Base-by-base conservation (phyloP, 306 rosid genomes). In the Corylus avellana region DNA sequence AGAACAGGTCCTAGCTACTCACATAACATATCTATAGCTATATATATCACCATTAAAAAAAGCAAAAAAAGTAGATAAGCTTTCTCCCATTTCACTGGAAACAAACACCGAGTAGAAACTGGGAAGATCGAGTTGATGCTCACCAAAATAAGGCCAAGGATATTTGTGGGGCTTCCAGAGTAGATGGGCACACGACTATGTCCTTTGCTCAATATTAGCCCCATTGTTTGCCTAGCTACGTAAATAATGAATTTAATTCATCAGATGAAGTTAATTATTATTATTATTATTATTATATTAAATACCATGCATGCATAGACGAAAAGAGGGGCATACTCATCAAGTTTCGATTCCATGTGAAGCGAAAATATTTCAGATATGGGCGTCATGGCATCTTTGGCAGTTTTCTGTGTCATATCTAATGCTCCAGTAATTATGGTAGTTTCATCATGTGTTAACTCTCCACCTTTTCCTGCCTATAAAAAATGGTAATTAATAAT, bases 401-500 rank as follows among this genome's bases (percentile, higher is more conserved):
- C 96, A 71, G 88, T 90, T 84, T 93, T 93, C 71, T 78, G 83
- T 66, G 94, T 88, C 90, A 93, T 83, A 77, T 92, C 97, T 79
- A 94, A 77, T 59, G 97, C 97, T 74, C 98, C 96, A 51, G 86
- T 74, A 73, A 94, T 94, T 66, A 93, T 90, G 20, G 76, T 81
- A 56, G 93, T 89, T 86, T 92, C 98, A 76, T 86, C 87, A 75
- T 78, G 87, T 3, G 94, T 85, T 69, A 93, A 81, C 13, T 93
- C 97, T 83, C 97, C 97, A 51, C 98, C 98, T 81, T 88, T 93
- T 75, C 97, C 95, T 57, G 97, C 96, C 97, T 93, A 80, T 1
- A 79, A 78, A 55, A 37, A 16, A 39, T 16, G 2, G 3, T 4
- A 37, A 37, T 18, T 29, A 64, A 35, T 0, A 35, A 39, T 17